phyloP scores from a whole-genome alignment of 208 protist genomes.

The Acanthamoeba healyi region DNA sequence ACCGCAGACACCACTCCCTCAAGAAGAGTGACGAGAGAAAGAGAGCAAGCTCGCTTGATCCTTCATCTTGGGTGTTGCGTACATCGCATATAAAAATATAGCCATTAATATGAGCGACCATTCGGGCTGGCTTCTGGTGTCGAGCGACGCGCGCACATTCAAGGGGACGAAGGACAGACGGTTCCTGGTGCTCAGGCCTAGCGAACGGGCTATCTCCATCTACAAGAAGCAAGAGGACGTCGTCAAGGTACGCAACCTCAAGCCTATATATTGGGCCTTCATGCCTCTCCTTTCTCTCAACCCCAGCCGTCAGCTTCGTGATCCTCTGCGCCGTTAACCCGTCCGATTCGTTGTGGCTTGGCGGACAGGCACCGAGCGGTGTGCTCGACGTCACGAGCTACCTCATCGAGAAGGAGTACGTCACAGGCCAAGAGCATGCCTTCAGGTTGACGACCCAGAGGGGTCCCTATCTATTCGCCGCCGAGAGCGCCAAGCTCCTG shows the following conservation, averaged over 20 bases:
- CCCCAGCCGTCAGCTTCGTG: too few relatives aligned
- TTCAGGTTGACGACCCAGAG: not conserved
- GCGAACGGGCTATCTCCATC: not conserved
- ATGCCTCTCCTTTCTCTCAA: too few relatives aligned
- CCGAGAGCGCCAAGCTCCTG: not conserved
- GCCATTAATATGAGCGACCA: not conserved
- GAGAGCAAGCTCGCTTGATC: not conserved
- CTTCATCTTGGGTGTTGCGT: not conserved
- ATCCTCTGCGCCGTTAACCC: not conserved
- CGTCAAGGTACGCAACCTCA: not conserved
- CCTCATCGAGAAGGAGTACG: conserved; percentile 7
- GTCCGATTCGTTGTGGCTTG: not conserved
- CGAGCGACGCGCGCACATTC: not conserved
- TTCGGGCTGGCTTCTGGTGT: not conserved
- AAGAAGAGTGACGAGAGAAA: not conserved
- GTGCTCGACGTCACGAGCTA: conserved; percentile 18
- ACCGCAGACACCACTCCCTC: too few relatives aligned
- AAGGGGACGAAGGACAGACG: not conserved
- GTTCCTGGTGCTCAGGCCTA: not conserved
- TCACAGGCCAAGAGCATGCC: not conserved
- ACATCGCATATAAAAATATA: not conserved
- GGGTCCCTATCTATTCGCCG: not conserved
- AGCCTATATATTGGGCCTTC: not conserved
- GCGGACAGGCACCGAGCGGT: not conserved
- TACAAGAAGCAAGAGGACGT: conserved; percentile 45